Evolutionary conservation across 1,139 yeast species (phyloP), one percentile per base, ranked within the genome.

Genomic region (Yamadazyma jaroonii): DNA sequence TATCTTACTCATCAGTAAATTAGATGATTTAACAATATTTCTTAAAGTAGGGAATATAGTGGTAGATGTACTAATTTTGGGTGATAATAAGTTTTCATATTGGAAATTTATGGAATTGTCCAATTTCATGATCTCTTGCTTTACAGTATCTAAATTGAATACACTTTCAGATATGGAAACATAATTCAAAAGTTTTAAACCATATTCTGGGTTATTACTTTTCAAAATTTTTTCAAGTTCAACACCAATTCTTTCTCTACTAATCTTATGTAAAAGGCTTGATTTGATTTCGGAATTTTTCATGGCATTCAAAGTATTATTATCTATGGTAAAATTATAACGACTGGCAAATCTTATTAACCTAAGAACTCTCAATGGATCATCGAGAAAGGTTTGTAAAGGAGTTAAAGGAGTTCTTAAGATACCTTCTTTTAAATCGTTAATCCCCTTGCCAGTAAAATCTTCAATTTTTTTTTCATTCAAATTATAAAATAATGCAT

Each of bases 371-470:
- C 98, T 72, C 43, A 92, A 69, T 0, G 99, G 99, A 57, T 92
- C 99, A 56, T 92, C 98, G 37, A 82, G 58, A 53, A 92, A 92
- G 0, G 99, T 92, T 52, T 84, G 79, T 32, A 72, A 59, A 2
- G 98, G 96, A 11, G 78, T 81, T 38, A 92, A 67, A 0, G 99
- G 99, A 1, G 98, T 92, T 43, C 96, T 68, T 44, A 92, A 67
- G 1, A 88, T 60, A 0, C 96, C 96, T 28, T 64, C 50, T 34
- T 69, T 49, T 44, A 92, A 67, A 57, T 92, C 99, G 9, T 71
- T 57, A 10, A 90, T 53, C 0, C 99, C 99, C 15, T 57, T 55
- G 0, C 75, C 77, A 0, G 98, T 92, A 45, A 83, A 79, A 60
- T 92, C 99, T 53, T 92, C 99, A 15, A 92, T 81, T 42, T 71